phyloP scores from a whole-genome alignment of 805 yeast genomes.

The Yamadazyma sp. region DNA sequence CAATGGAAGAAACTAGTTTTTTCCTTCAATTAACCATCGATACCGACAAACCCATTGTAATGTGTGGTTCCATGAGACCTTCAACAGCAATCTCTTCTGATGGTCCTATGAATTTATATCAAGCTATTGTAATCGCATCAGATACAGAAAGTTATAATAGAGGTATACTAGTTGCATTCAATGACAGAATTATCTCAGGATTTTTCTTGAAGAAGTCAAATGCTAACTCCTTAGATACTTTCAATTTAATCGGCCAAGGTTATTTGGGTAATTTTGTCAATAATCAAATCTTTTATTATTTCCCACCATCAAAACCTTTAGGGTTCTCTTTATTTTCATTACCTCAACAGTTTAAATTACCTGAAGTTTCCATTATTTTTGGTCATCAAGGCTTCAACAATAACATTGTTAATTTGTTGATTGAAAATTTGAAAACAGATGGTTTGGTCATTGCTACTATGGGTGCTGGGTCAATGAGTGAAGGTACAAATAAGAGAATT shows the following conservation, averaged over 20 bases:
- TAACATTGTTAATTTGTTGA: conserved; percentile 44
- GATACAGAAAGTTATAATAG: conserved; percentile 48
- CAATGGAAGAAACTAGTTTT: conserved; percentile 66
- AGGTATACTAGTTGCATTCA: conserved; percentile 61
- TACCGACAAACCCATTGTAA: conserved; percentile 53
- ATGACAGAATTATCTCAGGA: conserved; percentile 68
- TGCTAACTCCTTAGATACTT: conserved; percentile 68
- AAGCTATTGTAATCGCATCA: conserved; percentile 64
- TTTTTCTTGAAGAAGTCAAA: conserved; percentile 68
- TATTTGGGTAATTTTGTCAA: conserved; percentile 68
- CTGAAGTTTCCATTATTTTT: conserved; percentile 55
- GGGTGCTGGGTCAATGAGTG: conserved; percentile 68
- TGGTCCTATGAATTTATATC: conserved; percentile 71
- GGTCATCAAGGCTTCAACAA: conserved; percentile 61
- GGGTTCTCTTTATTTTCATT: conserved; percentile 38
- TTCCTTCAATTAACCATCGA: conserved; percentile 51
- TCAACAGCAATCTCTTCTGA: conserved; percentile 68
- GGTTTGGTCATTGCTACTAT: conserved; percentile 67
- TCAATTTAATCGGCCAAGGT: conserved; percentile 66
- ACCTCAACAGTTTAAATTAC: conserved; percentile 20
- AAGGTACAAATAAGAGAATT: conserved; percentile 44
- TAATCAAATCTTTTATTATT: conserved; percentile 61
- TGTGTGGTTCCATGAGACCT: conserved; percentile 76
- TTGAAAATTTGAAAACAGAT: conserved; percentile 41
- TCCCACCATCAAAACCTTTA: conserved; percentile 58